Evolutionary conservation across 139 green algal species (phyloP).

Genomic region (Chlorella sp.): DNA sequence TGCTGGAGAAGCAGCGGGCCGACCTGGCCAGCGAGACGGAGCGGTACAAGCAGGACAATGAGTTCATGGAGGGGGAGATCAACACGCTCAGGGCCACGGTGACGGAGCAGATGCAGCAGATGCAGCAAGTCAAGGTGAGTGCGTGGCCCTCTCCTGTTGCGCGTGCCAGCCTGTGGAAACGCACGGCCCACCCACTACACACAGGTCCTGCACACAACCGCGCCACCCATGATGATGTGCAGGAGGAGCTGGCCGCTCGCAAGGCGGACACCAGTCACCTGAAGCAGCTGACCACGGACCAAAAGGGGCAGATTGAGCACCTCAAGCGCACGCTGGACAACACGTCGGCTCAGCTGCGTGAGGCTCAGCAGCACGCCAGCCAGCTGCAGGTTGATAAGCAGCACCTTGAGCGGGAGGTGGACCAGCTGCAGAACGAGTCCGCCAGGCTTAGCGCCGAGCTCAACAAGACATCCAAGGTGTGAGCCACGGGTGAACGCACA

Average conservation of each 20-base stretch:
- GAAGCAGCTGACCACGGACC: slow-evolving; percentile 7
- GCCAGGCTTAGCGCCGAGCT: slow-evolving; percentile 8
- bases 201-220: neutral
- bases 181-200: neutral
- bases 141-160: neutral
- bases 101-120: slow-evolving; percentile 19
- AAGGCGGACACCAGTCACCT: slow-evolving; percentile 25
- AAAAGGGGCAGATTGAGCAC: slow-evolving; percentile 10
- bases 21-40: slow-evolving; percentile 29
- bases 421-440: neutral
- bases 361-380: neutral
- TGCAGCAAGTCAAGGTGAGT: slow-evolving; percentile 1
- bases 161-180: neutral
- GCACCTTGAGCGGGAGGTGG: slow-evolving; percentile 7
- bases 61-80: slow-evolving; percentile 29
- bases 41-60: slow-evolving; percentile 24
- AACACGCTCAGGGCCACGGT: slow-evolving; percentile 12
- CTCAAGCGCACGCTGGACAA: slow-evolving; percentile 11
- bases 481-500: no score
- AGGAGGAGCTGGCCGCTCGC: slow-evolving; percentile 29
- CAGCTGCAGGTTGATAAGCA: slow-evolving; percentile 8
- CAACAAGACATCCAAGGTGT: slow-evolving; percentile 13
- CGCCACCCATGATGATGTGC: slow-evolving; percentile 3
- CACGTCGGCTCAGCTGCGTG: neutral
- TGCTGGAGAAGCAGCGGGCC: slow-evolving; percentile 28